phyloP scores from a whole-genome alignment of 106 monocot genomes.

The Platanthera guangdongensis region DNA sequence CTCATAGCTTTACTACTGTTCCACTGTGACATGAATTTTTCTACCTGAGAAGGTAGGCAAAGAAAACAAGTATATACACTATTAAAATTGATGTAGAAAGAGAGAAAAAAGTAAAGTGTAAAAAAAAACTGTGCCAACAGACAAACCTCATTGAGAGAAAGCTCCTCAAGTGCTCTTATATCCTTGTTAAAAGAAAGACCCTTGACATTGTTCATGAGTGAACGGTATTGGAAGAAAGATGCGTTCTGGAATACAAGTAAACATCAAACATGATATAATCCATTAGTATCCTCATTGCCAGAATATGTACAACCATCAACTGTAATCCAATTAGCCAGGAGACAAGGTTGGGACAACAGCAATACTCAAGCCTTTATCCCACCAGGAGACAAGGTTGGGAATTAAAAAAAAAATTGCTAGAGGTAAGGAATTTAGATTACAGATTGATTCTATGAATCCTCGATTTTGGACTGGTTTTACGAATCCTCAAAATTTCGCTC shows the following conservation, averaged over 20 bases:
- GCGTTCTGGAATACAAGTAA: constrained; percentile 42
- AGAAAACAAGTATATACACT: not conserved
- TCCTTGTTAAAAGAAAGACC: constrained; percentile 65
- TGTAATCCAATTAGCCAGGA: not conserved
- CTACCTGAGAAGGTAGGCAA: constrained; percentile 25
- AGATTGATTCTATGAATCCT: too few relatives aligned
- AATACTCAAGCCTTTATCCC: too few relatives aligned
- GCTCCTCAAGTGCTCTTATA: constrained; percentile 39
- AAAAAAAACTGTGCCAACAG: not conserved
- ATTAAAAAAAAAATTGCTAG: too few relatives aligned
- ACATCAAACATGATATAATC: not conserved
- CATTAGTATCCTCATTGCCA: not conserved
- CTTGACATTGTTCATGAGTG: constrained; percentile 56
- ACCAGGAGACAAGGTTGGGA: too few relatives aligned
- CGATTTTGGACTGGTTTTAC: too few relatives aligned
- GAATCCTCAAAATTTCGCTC: too few relatives aligned
- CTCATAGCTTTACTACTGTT: constrained; percentile 51
- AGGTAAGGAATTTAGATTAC: too few relatives aligned
- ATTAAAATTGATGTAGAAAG: not conserved
- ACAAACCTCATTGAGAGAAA: constrained; percentile 51
- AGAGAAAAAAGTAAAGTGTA: not conserved
- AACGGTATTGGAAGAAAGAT: constrained; percentile 52
- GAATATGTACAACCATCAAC: not conserved
- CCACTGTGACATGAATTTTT: constrained; percentile 68
- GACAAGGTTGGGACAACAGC: not conserved